Conservation (phyloP, 306 rosid genomes). For the Astragalus membranaceus region DNA sequence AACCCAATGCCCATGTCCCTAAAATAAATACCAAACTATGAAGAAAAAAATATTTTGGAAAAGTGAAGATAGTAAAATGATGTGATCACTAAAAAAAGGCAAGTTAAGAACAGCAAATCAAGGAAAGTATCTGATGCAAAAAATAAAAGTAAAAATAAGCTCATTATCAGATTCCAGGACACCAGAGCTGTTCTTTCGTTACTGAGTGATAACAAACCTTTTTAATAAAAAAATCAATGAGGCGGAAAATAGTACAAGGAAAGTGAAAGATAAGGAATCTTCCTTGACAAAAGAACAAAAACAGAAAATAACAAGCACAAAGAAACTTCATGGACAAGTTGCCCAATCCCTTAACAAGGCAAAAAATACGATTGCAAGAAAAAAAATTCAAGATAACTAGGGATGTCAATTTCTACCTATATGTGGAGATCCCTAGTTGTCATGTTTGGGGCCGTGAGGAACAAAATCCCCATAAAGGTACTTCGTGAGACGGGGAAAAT, state of each 20-base stretch:
- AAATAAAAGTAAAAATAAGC: neutral
- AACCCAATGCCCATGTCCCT: slow-evolving; percentile 99
- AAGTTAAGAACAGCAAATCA: neutral
- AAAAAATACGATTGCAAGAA: neutral
- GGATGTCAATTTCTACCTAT: no score
- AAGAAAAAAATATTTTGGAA: neutral
- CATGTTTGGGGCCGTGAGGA: no score
- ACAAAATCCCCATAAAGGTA: no score
- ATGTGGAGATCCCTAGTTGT: no score
- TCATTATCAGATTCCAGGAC: neutral
- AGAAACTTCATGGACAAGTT: neutral
- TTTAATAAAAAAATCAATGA: neutral
- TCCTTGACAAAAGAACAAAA: neutral
- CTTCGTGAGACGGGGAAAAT: no score
- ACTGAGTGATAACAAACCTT: no score
- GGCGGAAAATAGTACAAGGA: neutral
- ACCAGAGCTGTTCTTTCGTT: neutral
- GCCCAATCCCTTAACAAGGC: neutral
- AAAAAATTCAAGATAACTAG: no score
- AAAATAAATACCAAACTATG: slow-evolving; percentile 24
- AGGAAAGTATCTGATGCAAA: neutral
- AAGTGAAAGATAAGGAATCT: neutral
- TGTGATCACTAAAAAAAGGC: neutral
- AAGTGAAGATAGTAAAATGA: neutral
- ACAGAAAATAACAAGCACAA: neutral